Evolutionary conservation across 441 rosid species (phyloP).

Genomic region (Populus hybrid): DNA sequence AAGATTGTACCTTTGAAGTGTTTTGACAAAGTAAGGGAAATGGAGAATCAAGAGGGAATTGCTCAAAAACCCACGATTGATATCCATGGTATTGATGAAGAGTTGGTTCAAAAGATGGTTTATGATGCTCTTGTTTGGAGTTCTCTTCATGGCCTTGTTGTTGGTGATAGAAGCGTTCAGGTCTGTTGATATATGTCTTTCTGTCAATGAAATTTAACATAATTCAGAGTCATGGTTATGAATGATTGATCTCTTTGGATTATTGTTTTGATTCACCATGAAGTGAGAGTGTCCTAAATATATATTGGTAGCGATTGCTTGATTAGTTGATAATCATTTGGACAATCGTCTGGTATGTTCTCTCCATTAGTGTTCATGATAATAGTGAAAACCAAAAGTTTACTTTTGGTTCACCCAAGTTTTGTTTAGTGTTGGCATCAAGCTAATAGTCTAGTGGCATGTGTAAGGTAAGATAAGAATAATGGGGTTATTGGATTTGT

Average conservation of each 20-base stretch:
- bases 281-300: neutral
- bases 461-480: slow-evolving; percentile 1
- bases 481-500: slow-evolving; percentile 20
- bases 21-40: slow-evolving; percentile 31
- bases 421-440: neutral
- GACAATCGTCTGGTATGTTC: neutral
- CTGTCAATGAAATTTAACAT: neutral
- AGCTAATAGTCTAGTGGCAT: neutral
- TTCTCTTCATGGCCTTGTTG: slow-evolving; percentile 92
- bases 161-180: slow-evolving; percentile 72
- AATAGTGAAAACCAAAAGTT: neutral
- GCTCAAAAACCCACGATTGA: slow-evolving; percentile 33
- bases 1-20: slow-evolving; percentile 42
- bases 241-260: neutral
- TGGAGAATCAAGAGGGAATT: slow-evolving; percentile 40
- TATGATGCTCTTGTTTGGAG: slow-evolving; percentile 97
- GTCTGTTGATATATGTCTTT: slow-evolving; percentile 28
- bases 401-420: neutral
- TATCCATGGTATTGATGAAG: slow-evolving; percentile 52
- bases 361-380: neutral
- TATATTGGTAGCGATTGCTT: neutral
- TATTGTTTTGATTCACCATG: neutral
- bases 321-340: neutral
- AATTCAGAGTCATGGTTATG: neutral
- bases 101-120: slow-evolving; percentile 62